Percentiles rank a stretch among this genome's conserved stretches.
These are phyloP conservation scores for Zoysia japonica DNA, from an alignment of 176 grass and related monocot genomes.

Conservation along the genomic window DNA sequence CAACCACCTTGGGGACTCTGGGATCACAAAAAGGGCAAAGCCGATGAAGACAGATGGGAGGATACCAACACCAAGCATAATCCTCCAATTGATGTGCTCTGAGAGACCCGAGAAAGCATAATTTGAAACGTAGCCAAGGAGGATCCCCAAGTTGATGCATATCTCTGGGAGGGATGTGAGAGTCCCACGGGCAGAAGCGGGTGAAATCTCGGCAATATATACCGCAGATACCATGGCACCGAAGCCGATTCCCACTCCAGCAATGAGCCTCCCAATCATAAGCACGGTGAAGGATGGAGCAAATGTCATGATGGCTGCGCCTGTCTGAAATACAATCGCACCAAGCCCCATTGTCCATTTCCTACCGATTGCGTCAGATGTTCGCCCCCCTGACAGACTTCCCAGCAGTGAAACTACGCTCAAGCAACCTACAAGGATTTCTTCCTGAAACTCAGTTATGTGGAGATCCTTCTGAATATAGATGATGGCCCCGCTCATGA, in stretches of 20 bases:
- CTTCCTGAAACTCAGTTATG: conserved; percentile 83
- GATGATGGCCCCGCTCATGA: conserved; percentile 84
- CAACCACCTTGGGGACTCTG: conserved; percentile 89
- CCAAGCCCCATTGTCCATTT: conserved; percentile 94
- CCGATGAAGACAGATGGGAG: conserved; percentile 86
- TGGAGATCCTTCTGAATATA: conserved; percentile 92
- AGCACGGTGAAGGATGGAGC: conserved; percentile 83
- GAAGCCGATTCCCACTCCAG: conserved; percentile 86
- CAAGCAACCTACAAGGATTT: conserved; percentile 83
- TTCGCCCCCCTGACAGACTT: conserved; percentile 82
- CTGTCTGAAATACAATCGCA: conserved; percentile 75
- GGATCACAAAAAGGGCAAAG: conserved; percentile 78
- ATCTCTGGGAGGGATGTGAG: conserved; percentile 93
- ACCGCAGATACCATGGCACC: conserved; percentile 89
- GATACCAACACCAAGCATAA: conserved; percentile 87
- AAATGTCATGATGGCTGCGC: conserved; percentile 80
- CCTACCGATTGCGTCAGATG: conserved; percentile 80
- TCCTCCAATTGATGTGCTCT: conserved; percentile 89
- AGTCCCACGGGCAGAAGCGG: conserved; percentile 63
- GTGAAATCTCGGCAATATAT: conserved; percentile 96
- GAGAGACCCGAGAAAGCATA: conserved; percentile 84
- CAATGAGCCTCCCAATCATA: conserved; percentile 74
- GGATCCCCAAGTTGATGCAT: conserved; percentile 88
- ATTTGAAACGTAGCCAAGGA: conserved; percentile 90
- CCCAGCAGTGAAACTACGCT: conserved; percentile 88